Conservation (phyloP, 768 basidiomycete species). For the Sporobolomyces phaffii region DNA sequence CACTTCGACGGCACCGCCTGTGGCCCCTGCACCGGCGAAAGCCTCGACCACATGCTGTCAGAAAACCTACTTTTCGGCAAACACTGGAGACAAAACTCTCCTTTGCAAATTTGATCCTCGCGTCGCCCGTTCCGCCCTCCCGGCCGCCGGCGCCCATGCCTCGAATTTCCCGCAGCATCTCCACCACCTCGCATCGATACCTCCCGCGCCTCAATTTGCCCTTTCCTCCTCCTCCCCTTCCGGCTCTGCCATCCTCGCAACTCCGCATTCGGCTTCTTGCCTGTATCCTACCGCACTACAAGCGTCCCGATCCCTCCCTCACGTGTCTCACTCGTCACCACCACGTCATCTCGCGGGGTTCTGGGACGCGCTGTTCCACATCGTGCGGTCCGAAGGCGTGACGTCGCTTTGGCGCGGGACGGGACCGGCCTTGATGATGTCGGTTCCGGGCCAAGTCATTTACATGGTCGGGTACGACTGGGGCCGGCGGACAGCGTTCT, state of each 20-base stretch:
- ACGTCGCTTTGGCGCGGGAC: slow-evolving; percentile 91
- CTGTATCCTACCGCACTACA: slow-evolving; percentile 16
- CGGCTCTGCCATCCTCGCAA: slow-evolving; percentile 9
- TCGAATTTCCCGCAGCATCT: slow-evolving; percentile 45
- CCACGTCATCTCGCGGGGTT: slow-evolving; percentile 79
- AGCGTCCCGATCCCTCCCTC: slow-evolving; percentile 4
- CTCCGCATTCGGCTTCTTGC: not conserved
- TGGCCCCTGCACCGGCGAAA: slow-evolving; percentile 4
- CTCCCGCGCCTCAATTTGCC: not conserved
- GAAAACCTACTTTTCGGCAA: slow-evolving; percentile 29
- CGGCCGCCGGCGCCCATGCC: slow-evolving; percentile 32
- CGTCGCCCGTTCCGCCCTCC: slow-evolving; percentile 20
- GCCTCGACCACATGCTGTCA: slow-evolving; percentile 37
- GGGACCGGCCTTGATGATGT: slow-evolving; percentile 83
- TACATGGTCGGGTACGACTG: slow-evolving; percentile 97
- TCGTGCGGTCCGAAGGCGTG: slow-evolving; percentile 72
- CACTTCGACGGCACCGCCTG: slow-evolving; percentile 19
- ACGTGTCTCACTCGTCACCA: slow-evolving; percentile 39
- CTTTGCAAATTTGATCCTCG: slow-evolving; percentile 39
- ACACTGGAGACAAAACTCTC: slow-evolving; percentile 23
- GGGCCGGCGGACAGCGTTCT: slow-evolving; percentile 48
- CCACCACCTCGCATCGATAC: slow-evolving; percentile 46
- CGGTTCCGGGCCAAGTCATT: slow-evolving; percentile 80
- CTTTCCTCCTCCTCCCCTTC: not conserved
- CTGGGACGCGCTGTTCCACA: slow-evolving; percentile 71